Evolutionary conservation across 257 asterid species (phyloP).

Genomic region (Echium plantagineum): DNA sequence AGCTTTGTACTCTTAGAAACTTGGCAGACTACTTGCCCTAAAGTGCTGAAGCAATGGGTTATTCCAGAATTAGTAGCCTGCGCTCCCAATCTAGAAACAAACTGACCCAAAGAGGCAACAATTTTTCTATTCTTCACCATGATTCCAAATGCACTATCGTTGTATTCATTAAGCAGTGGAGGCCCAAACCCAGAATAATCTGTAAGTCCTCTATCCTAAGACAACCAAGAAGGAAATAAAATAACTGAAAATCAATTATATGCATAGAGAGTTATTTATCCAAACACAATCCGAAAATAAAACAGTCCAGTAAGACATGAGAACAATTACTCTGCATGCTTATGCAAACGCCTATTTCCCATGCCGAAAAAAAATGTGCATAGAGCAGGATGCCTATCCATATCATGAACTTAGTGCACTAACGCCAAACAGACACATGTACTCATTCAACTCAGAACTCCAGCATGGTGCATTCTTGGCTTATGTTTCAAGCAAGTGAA

Average conservation of each 20-base stretch:
- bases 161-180: slow-evolving; percentile 51
- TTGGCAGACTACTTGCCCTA: slow-evolving; percentile 61
- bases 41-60: slow-evolving; percentile 44
- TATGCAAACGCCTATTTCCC: too few species aligned
- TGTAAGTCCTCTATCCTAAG: slow-evolving; percentile 56
- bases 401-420: too few species aligned
- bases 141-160: slow-evolving; percentile 59
- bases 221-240: background rate
- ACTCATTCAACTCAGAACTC: too few species aligned
- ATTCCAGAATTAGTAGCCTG: slow-evolving; percentile 19
- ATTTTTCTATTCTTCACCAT: slow-evolving; percentile 38
- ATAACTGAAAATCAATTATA: background rate
- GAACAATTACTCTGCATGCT: background rate
- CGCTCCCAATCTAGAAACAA: slow-evolving; percentile 35
- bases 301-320: too few species aligned
- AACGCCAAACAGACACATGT: too few species aligned
- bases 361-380: too few species aligned
- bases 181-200: slow-evolving; percentile 68
- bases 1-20: slow-evolving; percentile 60
- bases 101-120: slow-evolving; percentile 63
- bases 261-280: too few species aligned
- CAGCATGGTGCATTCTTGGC: too few species aligned
- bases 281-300: too few species aligned
- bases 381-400: too few species aligned
- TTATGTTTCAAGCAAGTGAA: too few species aligned